Evolutionary conservation across 2,329 filamentous ascomycete genomes (phyloP).

Genomic region (Trichoderma sp.): DNA sequence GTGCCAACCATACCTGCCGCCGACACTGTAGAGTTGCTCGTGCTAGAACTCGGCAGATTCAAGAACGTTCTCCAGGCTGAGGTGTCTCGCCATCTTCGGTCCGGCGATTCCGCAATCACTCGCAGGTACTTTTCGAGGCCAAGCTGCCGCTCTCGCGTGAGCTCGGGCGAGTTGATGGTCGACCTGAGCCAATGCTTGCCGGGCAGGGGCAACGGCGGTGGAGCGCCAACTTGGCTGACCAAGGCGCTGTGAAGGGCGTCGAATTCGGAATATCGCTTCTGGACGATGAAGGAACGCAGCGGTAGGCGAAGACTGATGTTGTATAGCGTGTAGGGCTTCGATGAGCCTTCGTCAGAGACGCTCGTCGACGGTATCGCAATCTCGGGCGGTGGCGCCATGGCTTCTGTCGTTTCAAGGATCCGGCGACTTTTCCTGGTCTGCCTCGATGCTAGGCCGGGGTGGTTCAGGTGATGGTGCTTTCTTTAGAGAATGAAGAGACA

Average conservation of each 20-base stretch:
- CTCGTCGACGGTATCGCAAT: conserved; percentile 67
- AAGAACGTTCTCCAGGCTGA: conserved; percentile 71
- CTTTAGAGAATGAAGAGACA: not conserved
- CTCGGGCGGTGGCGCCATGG: conserved; percentile 63
- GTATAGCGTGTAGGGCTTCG: conserved; percentile 73
- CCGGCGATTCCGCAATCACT: conserved; percentile 68
- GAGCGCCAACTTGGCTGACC: conserved; percentile 53
- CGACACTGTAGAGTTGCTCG: conserved; percentile 47
- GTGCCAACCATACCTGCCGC: conserved; percentile 44
- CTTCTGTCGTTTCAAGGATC: not conserved
- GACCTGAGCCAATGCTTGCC: conserved; percentile 74
- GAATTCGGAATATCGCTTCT: conserved; percentile 84
- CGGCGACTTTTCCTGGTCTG: not conserved
- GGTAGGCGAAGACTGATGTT: conserved; percentile 75
- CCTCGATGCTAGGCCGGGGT: not conserved
- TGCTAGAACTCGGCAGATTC: conserved; percentile 59
- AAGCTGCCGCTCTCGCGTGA: conserved; percentile 67
- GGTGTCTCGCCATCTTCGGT: conserved; percentile 72
- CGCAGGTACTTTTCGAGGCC: conserved; percentile 70
- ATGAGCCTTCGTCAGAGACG: conserved; percentile 46
- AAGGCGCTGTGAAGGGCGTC: conserved; percentile 62
- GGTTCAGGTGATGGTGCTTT: not conserved
- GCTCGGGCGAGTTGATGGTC: conserved; percentile 64
- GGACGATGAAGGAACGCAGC: conserved; percentile 69
- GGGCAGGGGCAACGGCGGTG: conserved; percentile 67